Evolutionary conservation across 2,329 filamentous ascomycete species (phyloP), one percentile per base, ranked within the genome.

Genomic region (Neofusicoccum cordaticola): DNA sequence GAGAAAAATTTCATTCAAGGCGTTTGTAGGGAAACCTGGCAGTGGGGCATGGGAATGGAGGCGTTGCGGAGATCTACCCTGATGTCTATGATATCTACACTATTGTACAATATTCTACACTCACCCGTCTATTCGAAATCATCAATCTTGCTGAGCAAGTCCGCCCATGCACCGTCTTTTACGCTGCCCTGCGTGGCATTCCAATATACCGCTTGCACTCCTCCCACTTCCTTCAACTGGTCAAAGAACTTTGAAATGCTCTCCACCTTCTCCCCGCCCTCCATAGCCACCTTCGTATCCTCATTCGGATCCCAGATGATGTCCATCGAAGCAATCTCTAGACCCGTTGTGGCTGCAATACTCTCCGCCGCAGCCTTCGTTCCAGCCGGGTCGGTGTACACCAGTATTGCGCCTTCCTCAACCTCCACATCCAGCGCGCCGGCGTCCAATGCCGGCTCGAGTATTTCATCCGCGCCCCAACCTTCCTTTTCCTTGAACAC

Each of bases 251-350:
- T 80, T 48, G 82, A 81, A 34, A 97, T 80, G 17, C 81, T 79
- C 57, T 84, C 79, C 0, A 84, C 82, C 1, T 85, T 82, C 12
- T 84, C 81, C 13, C 83, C 79, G 15, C 85, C 83, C 65, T 89
- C 84, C 44, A 93, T 71, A 7, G 81, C 80, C 17, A 91, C 86
- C 74, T 86, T 86, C 0, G 90, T 93, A 67, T 97, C 93, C 71
- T 89, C 86, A 66, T 94, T 95, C 0, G 92, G 86, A 66, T 89
- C 86, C 89, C 92, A 97, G 48, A 97, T 84, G 61, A 97, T 94
- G 64, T 96, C 91, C 17, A 88, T 87, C 69, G 87, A 89, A 63
- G 90, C 80, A 51, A 96, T 85, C 65, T 89, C 85, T 66, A 96
- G 77, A 0, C 83, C 85, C 19, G 91, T 83, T 42, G 84, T 81